Base-by-base conservation (phyloP, 176 grass and related monocot species). In the Leersia perrieri region DNA sequence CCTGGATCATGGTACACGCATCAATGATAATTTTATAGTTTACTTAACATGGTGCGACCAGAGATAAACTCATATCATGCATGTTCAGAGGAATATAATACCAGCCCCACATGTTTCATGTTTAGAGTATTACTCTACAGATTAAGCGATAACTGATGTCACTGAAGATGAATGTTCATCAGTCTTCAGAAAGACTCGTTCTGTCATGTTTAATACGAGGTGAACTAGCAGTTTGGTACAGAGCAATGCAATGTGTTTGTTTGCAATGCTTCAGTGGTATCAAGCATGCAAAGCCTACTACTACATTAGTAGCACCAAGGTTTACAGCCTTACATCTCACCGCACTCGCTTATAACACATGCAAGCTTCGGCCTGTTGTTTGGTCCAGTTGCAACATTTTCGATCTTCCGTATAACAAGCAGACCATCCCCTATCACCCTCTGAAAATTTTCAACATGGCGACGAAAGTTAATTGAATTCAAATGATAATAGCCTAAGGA, bases 311-410 rank as follows among this genome's bases (percentile, higher is more conserved):
- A 74, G n/a, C 31, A n/a, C 14, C 33, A 33, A 35, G 33, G 38
- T n/a, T n/a, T 74, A 38, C 51, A 73, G 67, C n/a, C 81, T 99
- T 99, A 99, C 96, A 99, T 95, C 41, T 99, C 96, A 25, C 96
- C 96, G 11, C 92, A 99, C 74, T 99, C 96, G 2, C 86, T 85
- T 61, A 95, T 90, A 35, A 89, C 33, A 30, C 96, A 99, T 18
- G 87, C 87, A 73, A 98, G 90, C 82, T 95, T 99, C 5, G 96
- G 96, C 10, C 90, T 84, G 73, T 99, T 99, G 72, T 99, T 95
- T 5, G 92, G 88, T 60, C 96, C 92, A 23, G 96, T 93, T 15
- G 96, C 88, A 2, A 99, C 90, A 35, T 99, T 99, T 36, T 95
- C 92, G 28, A 99, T 93, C 88, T 95, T 99, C 33, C 96, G 88